Percentiles rank a stretch among this genome's conserved stretches.
These are phyloP conservation scores for Boletus reticuloceps DNA, from an alignment of 768 basidiomycete genomes.

Conservation along the genomic window DNA sequence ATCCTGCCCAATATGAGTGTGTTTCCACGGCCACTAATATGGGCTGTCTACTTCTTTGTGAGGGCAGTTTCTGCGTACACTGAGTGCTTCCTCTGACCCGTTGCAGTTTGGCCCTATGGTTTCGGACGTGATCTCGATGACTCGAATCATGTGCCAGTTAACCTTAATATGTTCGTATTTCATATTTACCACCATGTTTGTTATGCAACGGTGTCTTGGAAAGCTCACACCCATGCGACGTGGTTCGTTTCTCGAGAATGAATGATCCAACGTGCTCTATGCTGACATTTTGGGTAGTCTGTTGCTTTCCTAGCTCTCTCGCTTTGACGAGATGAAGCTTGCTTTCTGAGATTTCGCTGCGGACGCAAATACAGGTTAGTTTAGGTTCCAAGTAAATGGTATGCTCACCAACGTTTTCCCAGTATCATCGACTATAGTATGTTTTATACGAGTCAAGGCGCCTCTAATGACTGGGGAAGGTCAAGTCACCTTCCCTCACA, in stretches of 20 bases:
- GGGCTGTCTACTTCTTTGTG: slow-evolving; percentile 24
- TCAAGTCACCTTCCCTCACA: not conserved
- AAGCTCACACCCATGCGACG: slow-evolving; percentile 1
- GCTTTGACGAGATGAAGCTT: slow-evolving; percentile 2
- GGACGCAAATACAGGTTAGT: not conserved
- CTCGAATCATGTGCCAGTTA: slow-evolving; percentile 10
- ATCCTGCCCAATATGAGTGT: not conserved
- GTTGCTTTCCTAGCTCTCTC: not conserved
- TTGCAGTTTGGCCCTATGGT: slow-evolving; percentile 21
- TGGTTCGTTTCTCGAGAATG: slow-evolving; percentile 1
- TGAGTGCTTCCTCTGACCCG: not conserved
- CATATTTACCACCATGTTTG: slow-evolving; percentile 4
- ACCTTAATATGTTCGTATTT: slow-evolving; percentile 14
- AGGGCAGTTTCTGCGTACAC: not conserved
- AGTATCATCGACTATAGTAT: slow-evolving; percentile 6
- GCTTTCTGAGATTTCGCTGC: not conserved
- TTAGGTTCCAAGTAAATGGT: not conserved
- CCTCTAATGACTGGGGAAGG: not conserved
- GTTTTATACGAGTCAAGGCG: not conserved
- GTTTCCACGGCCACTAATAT: slow-evolving; percentile 5
- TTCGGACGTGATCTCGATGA: slow-evolving; percentile 22
- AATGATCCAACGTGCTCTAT: not conserved
- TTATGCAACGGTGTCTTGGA: slow-evolving; percentile 1
- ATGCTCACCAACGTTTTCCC: not conserved
- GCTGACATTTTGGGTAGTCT: slow-evolving; percentile 5